Evolutionary conservation across 306 rosid species (phyloP).

Genomic region (Medicago arabica): DNA sequence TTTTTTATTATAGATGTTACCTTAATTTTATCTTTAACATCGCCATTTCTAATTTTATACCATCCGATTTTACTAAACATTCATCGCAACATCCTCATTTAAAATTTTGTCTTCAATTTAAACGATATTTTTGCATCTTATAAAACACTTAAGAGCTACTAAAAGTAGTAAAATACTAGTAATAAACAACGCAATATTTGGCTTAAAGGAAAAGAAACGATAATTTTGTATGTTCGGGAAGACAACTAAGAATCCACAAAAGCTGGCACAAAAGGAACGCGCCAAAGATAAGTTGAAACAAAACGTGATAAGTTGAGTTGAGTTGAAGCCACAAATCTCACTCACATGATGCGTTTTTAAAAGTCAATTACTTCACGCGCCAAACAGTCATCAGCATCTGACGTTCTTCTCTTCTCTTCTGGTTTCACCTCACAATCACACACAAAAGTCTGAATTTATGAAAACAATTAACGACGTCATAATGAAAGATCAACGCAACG

Average conservation of each 20-base stretch:
- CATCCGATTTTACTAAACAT: too few relatives aligned
- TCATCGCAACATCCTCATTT: too few relatives aligned
- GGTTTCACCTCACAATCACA: neutral
- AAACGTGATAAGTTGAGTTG: constrained; percentile 28
- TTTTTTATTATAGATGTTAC: too few relatives aligned
- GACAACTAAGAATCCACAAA: constrained; percentile 39
- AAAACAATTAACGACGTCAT: constrained; percentile 34
- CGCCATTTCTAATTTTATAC: too few relatives aligned
- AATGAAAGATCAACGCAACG: constrained; percentile 59
- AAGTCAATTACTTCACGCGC: constrained; percentile 25
- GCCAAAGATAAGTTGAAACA: neutral
- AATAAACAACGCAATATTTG: neutral
- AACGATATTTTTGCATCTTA: too few relatives aligned
- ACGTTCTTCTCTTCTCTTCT: neutral
- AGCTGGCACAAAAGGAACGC: constrained; percentile 29
- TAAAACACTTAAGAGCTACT: too few relatives aligned
- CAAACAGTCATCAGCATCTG: neutral
- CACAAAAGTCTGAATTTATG: constrained; percentile 7
- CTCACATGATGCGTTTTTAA: neutral
- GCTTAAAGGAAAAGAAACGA: constrained; percentile 16
- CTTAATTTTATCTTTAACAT: too few relatives aligned
- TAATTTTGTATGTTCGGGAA: neutral
- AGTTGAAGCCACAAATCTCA: constrained; percentile 42
- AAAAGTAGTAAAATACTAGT: too few relatives aligned
- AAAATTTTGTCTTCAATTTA: too few relatives aligned